A percentile compares a stretch with the other conserved stretches of the same genome.
Evolutionary conservation across 2,329 filamentous ascomycete species (phyloP).

Genomic region (Aspergillus fijiensis): DNA sequence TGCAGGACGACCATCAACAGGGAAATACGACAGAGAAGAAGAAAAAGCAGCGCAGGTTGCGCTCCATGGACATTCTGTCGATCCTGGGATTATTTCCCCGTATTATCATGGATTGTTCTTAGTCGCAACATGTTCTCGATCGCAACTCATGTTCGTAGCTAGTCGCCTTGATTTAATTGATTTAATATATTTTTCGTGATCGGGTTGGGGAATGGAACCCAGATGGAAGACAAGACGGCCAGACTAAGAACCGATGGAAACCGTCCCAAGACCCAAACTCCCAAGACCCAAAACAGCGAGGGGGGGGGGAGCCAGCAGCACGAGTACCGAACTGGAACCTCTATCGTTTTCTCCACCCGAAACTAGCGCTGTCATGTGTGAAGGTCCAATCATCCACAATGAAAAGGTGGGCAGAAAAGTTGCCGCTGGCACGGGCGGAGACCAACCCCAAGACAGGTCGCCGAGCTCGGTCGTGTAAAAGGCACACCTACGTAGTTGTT

Average conservation of each 20-base stretch:
- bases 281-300: not conserved
- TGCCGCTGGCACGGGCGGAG: constrained; percentile 15
- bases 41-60: not conserved
- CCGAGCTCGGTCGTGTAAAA: not conserved
- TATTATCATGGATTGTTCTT: not conserved
- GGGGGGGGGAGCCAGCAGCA: not conserved
- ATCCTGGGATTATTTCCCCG: not conserved
- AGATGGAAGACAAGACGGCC: constrained; percentile 1
- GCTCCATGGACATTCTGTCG: not conserved
- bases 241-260: constrained; percentile 2
- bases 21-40: not conserved
- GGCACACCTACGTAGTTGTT: not conserved
- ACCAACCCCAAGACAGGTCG: not conserved
- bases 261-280: not conserved
- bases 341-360: constrained; percentile 10
- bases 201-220: not conserved
- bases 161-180: constrained; percentile 2
- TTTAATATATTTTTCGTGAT: constrained; percentile 2
- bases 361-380: constrained; percentile 18
- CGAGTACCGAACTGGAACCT: constrained; percentile 12
- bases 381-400: constrained; percentile 8
- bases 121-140: not conserved
- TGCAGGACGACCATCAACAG: not conserved
- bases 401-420: not conserved
- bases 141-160: not conserved